These are phyloP conservation scores for Hypomontagnella monticulosa DNA, from an alignment of 495 filamentous ascomycete species.

Conservation along the genomic window DNA sequence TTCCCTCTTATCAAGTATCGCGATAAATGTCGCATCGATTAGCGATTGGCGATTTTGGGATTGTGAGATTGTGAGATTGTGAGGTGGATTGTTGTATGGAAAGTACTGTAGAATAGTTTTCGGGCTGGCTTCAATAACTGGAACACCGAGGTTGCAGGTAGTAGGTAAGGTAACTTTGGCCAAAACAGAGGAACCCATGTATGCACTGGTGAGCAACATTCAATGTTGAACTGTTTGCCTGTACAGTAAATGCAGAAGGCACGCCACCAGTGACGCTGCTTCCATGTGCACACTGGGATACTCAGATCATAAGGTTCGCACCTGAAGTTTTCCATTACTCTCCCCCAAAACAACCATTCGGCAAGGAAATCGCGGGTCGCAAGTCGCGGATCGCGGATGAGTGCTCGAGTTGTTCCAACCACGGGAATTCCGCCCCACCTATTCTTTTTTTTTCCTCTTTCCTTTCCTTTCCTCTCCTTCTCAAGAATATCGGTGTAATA, in stretches of 20 bases:
- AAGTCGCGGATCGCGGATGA: too few relatives aligned
- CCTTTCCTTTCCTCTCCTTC: neutral
- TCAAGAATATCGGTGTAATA: neutral
- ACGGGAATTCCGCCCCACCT: too few relatives aligned
- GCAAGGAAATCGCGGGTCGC: slow-evolving; percentile 1
- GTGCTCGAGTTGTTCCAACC: too few relatives aligned
- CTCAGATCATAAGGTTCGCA: neutral
- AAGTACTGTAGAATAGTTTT: neutral
- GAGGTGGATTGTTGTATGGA: too few relatives aligned
- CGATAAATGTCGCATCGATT: neutral
- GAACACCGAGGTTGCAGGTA: neutral
- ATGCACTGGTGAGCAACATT: too few relatives aligned
- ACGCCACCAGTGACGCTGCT: slow-evolving; percentile 5
- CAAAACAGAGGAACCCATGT: too few relatives aligned
- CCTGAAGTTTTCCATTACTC: neutral
- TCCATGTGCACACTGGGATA: neutral
- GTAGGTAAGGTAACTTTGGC: too few relatives aligned
- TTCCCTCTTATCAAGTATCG: neutral
- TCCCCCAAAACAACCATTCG: neutral
- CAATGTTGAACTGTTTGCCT: too few relatives aligned
- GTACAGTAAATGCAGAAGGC: neutral
- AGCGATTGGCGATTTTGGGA: neutral
- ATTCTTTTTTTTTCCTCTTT: neutral
- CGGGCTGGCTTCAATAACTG: neutral
- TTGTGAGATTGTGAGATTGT: neutral